Evolutionary conservation across 768 basidiomycete species (phyloP).

Genomic region (Tephrocybe sp.): DNA sequence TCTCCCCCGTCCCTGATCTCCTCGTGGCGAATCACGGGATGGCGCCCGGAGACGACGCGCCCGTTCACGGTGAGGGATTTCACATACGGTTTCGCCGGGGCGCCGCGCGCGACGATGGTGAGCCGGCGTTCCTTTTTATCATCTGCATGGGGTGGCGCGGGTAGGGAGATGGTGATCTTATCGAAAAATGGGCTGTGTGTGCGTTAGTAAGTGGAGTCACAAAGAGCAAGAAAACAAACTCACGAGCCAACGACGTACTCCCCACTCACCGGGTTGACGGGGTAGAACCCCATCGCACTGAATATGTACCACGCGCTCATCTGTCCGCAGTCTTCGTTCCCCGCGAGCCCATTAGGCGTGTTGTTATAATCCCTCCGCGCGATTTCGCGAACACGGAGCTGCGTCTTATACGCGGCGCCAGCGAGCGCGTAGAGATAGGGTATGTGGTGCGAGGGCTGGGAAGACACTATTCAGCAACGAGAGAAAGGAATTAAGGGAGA

Average conservation of each 20-base stretch:
- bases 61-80: constrained; percentile 61
- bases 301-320: constrained; percentile 92
- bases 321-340: constrained; percentile 91
- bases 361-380: constrained; percentile 65
- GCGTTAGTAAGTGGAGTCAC: not conserved
- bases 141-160: constrained; percentile 25
- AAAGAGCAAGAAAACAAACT: constrained; percentile 19
- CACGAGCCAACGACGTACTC: constrained; percentile 78
- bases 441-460: constrained; percentile 81
- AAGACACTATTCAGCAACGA: too few species aligned
- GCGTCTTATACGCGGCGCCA: constrained; percentile 68
- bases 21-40: constrained; percentile 61
- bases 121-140: constrained; percentile 36
- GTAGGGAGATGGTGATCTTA: constrained; percentile 55
- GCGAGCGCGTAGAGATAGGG: constrained; percentile 80
- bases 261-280: constrained; percentile 77
- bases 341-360: constrained; percentile 68
- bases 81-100: constrained; percentile 59
- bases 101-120: constrained; percentile 56
- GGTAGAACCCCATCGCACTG: constrained; percentile 81
- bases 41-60: constrained; percentile 21
- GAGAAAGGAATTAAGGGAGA: too few species aligned
- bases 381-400: constrained; percentile 69
- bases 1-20: constrained; percentile 29
- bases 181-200: constrained; percentile 47